Conservation (phyloP, 140 eudicot species). For the Anethum foeniculum region DNA sequence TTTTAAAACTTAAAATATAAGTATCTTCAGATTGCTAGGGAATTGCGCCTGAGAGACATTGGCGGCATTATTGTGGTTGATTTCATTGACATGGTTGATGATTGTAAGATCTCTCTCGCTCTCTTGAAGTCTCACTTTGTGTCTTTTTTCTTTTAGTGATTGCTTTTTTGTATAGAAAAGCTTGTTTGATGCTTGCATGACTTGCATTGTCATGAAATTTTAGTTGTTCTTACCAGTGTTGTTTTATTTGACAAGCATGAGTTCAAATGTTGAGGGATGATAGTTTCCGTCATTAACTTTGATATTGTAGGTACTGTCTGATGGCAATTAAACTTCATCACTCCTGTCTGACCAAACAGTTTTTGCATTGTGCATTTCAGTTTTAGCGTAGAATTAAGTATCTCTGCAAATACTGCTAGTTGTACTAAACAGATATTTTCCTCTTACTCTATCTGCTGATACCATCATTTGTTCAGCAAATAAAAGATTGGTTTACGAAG, state of each 20-base stretch:
- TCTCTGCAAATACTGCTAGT: neutral
- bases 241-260: neutral
- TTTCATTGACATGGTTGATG: conserved; percentile 85
- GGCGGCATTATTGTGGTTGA: conserved; percentile 96
- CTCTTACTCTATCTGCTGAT: conserved; percentile 5
- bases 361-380: neutral
- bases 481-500: conserved; percentile 77
- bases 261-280: neutral
- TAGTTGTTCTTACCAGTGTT: neutral
- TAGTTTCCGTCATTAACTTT: neutral
- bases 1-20: neutral
- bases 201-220: neutral
- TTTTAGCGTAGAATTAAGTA: neutral
- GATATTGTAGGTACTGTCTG: neutral
- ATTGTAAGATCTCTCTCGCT: conserved; percentile 46
- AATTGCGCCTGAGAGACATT: conserved; percentile 80
- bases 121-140: neutral
- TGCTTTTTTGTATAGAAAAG: neutral
- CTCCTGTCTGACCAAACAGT: neutral
- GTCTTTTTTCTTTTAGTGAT: neutral
- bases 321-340: neutral
- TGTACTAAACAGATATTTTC: neutral
- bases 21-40: conserved; percentile 80
- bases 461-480: conserved; percentile 44
- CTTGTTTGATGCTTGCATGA: conserved; percentile 2